Percentiles rank a stretch among this genome's conserved stretches.
Conservation (phyloP, 192 early-diverging fungal genomes). For the Lunasporangiospora selenospora region DNA sequence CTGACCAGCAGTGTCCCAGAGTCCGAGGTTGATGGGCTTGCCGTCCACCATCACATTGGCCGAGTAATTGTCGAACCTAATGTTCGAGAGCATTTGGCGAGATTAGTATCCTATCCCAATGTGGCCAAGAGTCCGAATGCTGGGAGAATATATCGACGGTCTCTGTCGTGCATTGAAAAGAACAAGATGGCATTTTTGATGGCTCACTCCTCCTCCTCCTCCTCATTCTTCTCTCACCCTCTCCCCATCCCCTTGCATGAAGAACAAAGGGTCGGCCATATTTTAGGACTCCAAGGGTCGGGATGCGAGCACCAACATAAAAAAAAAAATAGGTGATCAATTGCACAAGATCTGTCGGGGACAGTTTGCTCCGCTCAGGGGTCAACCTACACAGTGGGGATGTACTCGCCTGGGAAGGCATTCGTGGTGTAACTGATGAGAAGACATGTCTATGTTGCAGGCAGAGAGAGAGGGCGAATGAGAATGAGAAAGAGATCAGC, state of each 20-base stretch:
- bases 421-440: constrained; percentile 99
- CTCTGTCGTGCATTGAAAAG: too few species aligned
- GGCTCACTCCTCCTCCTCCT: too few species aligned
- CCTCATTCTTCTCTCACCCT: too few species aligned
- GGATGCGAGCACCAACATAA: not conserved
- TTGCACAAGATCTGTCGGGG: too few species aligned
- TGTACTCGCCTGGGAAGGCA: constrained; percentile 99
- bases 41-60: constrained; percentile 99
- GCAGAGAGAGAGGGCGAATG: constrained; percentile 1
- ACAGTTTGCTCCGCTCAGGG: too few species aligned
- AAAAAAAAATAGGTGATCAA: constrained; percentile 1
- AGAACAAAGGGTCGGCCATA: too few species aligned
- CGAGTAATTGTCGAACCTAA: constrained; percentile 97
- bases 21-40: constrained; percentile 96
- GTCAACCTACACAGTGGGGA: constrained; percentile 95
- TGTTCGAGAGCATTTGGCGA: constrained; percentile 4
- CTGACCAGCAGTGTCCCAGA: constrained; percentile 99
- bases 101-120: too few species aligned
- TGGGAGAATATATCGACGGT: too few species aligned
- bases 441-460: constrained; percentile 93
- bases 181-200: too few species aligned
- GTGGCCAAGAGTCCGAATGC: too few species aligned
- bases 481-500: not conserved
- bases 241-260: too few species aligned
- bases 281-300: too few species aligned